These are phyloP conservation scores for Willaertia magna DNA, from an alignment of 208 protist genomes.

Conservation along the genomic window DNA sequence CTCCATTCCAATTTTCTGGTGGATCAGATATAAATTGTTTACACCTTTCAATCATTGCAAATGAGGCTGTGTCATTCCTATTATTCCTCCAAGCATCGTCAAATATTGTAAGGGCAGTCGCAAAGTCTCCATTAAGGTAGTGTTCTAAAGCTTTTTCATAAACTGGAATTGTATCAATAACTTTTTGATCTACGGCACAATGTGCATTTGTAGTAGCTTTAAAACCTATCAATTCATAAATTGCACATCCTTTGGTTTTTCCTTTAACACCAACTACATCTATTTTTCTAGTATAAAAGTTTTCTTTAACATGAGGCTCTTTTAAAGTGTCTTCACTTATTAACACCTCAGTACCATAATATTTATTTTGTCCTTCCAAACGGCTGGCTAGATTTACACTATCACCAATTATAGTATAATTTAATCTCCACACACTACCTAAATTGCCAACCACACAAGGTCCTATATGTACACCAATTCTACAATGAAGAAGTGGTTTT, in stretches of 20 bases:
- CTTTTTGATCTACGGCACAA: not conserved
- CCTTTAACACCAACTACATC: not conserved
- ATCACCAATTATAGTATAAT: slow-evolving; percentile 9
- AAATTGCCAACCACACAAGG: slow-evolving; percentile 4
- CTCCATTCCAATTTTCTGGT: not conserved
- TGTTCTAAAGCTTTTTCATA: not conserved
- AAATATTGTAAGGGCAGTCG: not conserved
- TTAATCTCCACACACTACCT: not conserved
- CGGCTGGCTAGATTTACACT: not conserved
- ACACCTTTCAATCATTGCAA: not conserved
- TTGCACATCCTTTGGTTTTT: not conserved
- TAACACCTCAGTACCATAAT: not conserved
- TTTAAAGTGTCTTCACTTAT: not conserved
- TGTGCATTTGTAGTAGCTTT: not conserved
- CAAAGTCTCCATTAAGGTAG: not conserved
- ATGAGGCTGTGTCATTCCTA: not conserved
- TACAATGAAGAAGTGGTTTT: not conserved
- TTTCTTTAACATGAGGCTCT: not conserved
- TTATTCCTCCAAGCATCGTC: no score
- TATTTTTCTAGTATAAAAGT: not conserved
- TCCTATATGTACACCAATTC: slow-evolving; percentile 1
- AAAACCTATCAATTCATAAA: not conserved
- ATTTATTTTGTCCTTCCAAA: not conserved
- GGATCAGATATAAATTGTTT: not conserved
- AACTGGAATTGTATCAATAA: not conserved